Evolutionary conservation across 73 alveolate genomes (phyloP), one percentile per base, ranked within the genome.

Genomic region (Paraurostyla sp.): DNA sequence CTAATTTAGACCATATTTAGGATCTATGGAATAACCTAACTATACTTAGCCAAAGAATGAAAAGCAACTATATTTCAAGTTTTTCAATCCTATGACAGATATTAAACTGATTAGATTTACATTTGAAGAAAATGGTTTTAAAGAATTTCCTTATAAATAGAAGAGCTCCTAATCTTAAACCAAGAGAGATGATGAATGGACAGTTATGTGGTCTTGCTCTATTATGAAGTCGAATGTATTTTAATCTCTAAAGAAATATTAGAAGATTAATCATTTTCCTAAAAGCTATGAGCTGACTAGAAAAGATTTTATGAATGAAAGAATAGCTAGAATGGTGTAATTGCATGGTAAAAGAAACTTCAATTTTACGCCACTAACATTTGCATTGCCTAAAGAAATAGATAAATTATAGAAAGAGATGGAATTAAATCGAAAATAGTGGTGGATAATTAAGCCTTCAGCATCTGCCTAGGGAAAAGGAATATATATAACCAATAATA

Each of bases 381-480:
- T 63, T 83, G 84, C 83, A n/a, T 48, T 94, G 22, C 98, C 98
- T 32, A 88, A 91, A 43, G 98, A 94, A 76, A 43, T 38, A 23
- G 85, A 85, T 32, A 56, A 63, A 57, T 85, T 94, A 40, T 73
- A 78, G 63, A 94, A 85, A 15, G 90, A 84, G 54, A 91, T 88
- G 95, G 92, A 63, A 30, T 54, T 63, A 88, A 76, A 94, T 54
- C 84, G 86, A 57, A 69, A 87, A 35, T 87, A 92, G 90, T 63
- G 68, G 57, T 95, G 97, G 97, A 95, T 95, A 25, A 52, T 95
- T 0, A 95, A 95, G 63, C 98, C 98, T 15, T 90, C 89, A 15
- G 92, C 94, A 0, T 84, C 93, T 27, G 76, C 98, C 0, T 91
- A 95, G 62, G 98, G 98, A 29, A 76, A 94, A 73, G 98, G 98